Evolutionary conservation across 140 eudicot species (phyloP), one percentile per base, ranked within the genome.

Genomic region (Oenanthe javanica): DNA sequence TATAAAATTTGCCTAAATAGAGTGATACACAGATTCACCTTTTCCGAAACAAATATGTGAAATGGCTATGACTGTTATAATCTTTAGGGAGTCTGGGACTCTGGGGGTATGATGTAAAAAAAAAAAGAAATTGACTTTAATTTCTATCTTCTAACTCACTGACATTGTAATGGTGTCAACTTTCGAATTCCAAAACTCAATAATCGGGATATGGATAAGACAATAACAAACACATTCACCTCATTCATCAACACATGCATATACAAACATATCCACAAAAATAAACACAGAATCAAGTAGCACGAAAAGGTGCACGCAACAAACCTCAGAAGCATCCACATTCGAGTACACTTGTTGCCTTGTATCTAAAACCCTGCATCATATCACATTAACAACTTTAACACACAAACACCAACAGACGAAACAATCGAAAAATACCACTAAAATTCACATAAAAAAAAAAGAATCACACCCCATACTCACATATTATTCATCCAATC

Each of bases 401-500:
- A 38, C 0, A 11, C 31, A 31, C 74, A n/a, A 59, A 59, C 67
- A n/a, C 76, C 31, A 71, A 18, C 12, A 71, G 50, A 31, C 23
- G 13, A 72, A 72, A 36, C 42, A 54, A 16, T 16, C 63, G 63
- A 54, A 25, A 9, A 27, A 31, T 2, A 25, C 74, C 40, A 71
- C 27, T 8, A 40, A 71, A 71, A 2, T 4, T 40, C 49, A 71
- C 76, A 15, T 0, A 0, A 15, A 61, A 2, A 36, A 61, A 0
- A 15, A 61, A 2, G 36, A 61, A 61, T 61, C 14, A 61, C 31
- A 59, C 11, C 25, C 12, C 69, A 61, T 8, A 63, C 70, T 63
- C 70, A 63, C 70, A 63, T 63, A 63, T 63, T 36, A 63, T 63
- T 69, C 75, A 12, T 69, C 75, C 75, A 69, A 11, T 15, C 23